Evolutionary conservation across 495 filamentous ascomycete species (phyloP), one percentile per base, ranked within the genome.

Genomic region (Tuber umbilicatum): DNA sequence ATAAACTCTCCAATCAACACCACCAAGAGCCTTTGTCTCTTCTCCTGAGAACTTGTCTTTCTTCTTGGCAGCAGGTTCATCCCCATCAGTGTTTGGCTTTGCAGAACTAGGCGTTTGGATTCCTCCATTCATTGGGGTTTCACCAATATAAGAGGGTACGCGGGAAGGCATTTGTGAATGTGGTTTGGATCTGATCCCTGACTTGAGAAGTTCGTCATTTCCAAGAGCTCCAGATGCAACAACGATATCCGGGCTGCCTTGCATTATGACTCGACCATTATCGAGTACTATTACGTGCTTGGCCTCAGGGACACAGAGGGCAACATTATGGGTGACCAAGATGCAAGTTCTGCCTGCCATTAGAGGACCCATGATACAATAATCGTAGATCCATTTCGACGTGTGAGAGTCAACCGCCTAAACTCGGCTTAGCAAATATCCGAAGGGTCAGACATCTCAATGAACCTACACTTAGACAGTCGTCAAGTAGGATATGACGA

Each of bases 381-480:
- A 90, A 77, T 90, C 91, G 84, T 98, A 98, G 77, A 99, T 97
- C 89, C 97, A 97, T 84, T 97, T 97, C 16, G 94, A 94, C 1
- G 95, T 98, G 80, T 99, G 95, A 12, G 96, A 97, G 84, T 99
- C 95, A n/a, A 99, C 95, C 27, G 95, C 95, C 55, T 64, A 64
- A 64, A 64, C 4, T 14, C 35, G 1, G 27, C 5, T 64, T 35
- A 64, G 55, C 27, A 64, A 35, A 64, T 64, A 64, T 64, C 27
- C 55, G 27, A 64, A 35, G 27, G 45, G 55, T 64, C 12, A 16
- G 55, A 5, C 17, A 14, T 31, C 31, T 64, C 17, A 27, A 35
- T 35, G 27, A 31, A 35, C 55, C 2, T 64, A 64, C 55, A 81
- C 94, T 97, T 70, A 99, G 87, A 77, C 96, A 97, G 83, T 99